A percentile compares a stretch with the other conserved stretches of the same genome.
These are phyloP conservation scores for Lentithecium fluviatile DNA, from an alignment of 495 filamentous ascomycete genomes.

Conservation along the genomic window DNA sequence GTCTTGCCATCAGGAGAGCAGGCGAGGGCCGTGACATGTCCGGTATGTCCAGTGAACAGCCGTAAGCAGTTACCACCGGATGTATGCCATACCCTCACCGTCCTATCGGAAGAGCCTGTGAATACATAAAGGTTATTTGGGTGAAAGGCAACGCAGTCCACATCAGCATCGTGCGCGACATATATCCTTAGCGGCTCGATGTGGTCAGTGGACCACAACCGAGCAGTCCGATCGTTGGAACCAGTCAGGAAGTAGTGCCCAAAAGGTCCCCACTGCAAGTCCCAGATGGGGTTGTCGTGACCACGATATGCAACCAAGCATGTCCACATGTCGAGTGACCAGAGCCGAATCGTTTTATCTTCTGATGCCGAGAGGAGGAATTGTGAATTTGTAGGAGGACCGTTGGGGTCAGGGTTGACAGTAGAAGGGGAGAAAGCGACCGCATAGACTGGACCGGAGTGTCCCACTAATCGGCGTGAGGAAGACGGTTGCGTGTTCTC, in stretches of 20 bases:
- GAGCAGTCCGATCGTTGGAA: conserved; percentile 82
- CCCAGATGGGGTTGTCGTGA: conserved; percentile 84
- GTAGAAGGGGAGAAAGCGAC: conserved; percentile 87
- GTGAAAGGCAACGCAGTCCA: conserved; percentile 84
- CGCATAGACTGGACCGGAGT: conserved; percentile 82
- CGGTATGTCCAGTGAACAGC: conserved; percentile 87
- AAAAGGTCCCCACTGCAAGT: conserved; percentile 85
- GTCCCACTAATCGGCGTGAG: conserved; percentile 82
- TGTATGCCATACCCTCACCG: conserved; percentile 97
- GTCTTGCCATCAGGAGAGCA: conserved; percentile 84
- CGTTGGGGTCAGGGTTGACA: conserved; percentile 56
- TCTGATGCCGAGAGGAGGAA: conserved; percentile 83
- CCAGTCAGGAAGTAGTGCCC: conserved; percentile 93
- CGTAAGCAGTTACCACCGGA: conserved; percentile 78
- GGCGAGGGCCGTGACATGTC: conserved; percentile 75
- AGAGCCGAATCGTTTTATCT: conserved; percentile 83
- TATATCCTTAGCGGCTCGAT: conserved; percentile 86
- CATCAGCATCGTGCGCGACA: conserved; percentile 84
- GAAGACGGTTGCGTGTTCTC: conserved; percentile 52
- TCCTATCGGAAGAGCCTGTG: conserved; percentile 84
- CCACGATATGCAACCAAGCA: conserved; percentile 91
- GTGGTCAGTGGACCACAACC: conserved; percentile 87
- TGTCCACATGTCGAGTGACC: conserved; percentile 86
- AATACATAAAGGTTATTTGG: conserved; percentile 91
- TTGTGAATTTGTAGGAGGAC: conserved; percentile 49